Evolutionary conservation across 2,329 filamentous ascomycete species (phyloP).

Genomic region (Curvularia sp.): DNA sequence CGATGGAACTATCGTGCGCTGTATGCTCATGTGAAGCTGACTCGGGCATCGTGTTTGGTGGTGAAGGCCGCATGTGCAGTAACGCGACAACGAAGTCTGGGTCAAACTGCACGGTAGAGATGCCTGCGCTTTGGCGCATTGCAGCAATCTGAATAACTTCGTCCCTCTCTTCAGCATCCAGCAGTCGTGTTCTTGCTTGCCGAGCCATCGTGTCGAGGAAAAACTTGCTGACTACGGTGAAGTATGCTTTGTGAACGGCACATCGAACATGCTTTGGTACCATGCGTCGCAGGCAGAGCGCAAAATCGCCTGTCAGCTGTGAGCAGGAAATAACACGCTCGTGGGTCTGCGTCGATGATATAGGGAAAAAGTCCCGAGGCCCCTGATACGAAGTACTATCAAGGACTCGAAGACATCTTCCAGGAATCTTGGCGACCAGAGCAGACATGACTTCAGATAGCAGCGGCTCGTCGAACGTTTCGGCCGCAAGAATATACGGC

Average conservation of each 20-base stretch:
- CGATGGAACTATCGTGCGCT: neutral
- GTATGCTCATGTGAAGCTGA: too few species aligned
- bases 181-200: constrained; percentile 18
- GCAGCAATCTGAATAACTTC: constrained; percentile 32
- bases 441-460: constrained; percentile 35
- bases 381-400: constrained; percentile 27
- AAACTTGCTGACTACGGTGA: constrained; percentile 34
- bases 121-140: constrained; percentile 25
- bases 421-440: constrained; percentile 35
- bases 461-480: constrained; percentile 38
- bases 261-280: constrained; percentile 34
- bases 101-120: constrained; percentile 37
- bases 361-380: constrained; percentile 38
- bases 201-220: constrained; percentile 32
- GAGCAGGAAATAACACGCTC: constrained; percentile 36
- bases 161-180: constrained; percentile 32
- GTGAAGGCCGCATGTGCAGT: constrained; percentile 19
- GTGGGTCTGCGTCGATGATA: constrained; percentile 31
- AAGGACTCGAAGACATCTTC: constrained; percentile 18
- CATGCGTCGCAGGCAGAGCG: constrained; percentile 27
- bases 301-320: constrained; percentile 31
- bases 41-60: constrained; percentile 2
- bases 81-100: constrained; percentile 39
- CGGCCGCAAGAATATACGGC: constrained; percentile 39
- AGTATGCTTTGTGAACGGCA: constrained; percentile 36